phyloP scores from a whole-genome alignment of 345 rosid genomes.

The Murraya paniculata region DNA sequence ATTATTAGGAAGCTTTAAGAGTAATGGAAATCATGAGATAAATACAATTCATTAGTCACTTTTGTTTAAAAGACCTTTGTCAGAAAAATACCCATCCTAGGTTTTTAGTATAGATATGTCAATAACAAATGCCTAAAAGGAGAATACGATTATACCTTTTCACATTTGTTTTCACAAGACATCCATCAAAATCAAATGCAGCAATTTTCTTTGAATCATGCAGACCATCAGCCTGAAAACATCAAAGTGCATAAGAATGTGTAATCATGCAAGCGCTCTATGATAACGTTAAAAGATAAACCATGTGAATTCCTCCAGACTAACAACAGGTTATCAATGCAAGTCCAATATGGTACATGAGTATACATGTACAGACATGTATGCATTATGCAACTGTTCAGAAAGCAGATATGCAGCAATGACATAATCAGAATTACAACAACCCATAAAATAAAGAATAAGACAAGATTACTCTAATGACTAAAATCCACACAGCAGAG shows the following conservation, averaged over 20 bases:
- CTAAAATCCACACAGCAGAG: background rate
- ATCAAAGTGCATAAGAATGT: background rate
- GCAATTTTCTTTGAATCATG: conserved; percentile 79
- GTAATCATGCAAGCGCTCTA: background rate
- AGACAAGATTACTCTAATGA: background rate
- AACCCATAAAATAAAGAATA: background rate
- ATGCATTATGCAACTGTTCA: background rate
- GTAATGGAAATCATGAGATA: background rate
- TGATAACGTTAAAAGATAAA: background rate
- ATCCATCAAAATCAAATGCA: conserved; percentile 97
- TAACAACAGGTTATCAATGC: background rate
- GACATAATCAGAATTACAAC: background rate
- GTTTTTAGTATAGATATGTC: background rate
- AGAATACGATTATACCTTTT: conserved; percentile 48
- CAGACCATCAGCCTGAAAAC: conserved; percentile 70
- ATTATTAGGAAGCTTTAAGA: background rate
- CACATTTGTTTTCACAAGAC: conserved; percentile 84
- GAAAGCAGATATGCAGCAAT: background rate
- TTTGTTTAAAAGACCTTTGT: background rate
- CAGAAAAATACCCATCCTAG: background rate
- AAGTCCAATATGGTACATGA: background rate
- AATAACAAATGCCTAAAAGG: background rate
- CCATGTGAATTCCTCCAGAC: background rate
- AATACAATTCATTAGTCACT: background rate
- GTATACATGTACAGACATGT: background rate